Base-by-base conservation (phyloP, 139 green algal genomes). In the Parachlorella kessleri region DNA sequence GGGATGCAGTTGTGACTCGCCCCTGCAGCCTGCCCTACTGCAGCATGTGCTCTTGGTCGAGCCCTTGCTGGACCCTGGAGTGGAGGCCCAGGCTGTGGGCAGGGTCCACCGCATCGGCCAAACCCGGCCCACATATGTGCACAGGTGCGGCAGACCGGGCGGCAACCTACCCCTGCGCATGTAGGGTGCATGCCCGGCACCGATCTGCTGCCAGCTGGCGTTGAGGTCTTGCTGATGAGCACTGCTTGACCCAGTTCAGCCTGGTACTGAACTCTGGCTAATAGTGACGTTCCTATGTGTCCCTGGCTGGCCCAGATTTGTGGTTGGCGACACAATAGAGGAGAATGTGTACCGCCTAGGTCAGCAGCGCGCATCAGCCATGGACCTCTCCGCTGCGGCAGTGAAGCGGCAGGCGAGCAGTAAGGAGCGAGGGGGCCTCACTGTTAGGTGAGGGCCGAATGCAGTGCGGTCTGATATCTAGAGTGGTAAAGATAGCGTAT, bases 41-140 rank as follows among this genome's bases (percentile, higher is more conserved):
- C n/a, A 94, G 83, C 94, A 98, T 70, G 94, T 97, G 73, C 68
- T 97, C 55, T 72, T 98, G 48, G 75, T 94, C n/a, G 90, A 96
- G 83, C 92, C 91, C 24, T 78, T 92, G 63, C 72, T 92, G 14
- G 82, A 93, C 41, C 88, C 90, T 3, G 84, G 59, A 6, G 68
- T 74, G 6, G 81, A 88, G 65, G 82, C 86, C 40, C 92, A 95
- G 81, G 91, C 89, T 4, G 79, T 92, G n/a, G 87, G 89, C 1
- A 70, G 91, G 6, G 80, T 95, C 24, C 79, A 93, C 75, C 78
- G 92, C 38, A 94, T 96, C 53, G 92, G 92, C 1, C 94, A 97
- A 83, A 81, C 69, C 23, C 69, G 78, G 0, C 41, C 72, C 18
- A 95, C 92, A 0, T 84, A 89, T 42, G 92, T 96, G 59, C 90